Conservation (phyloP, 805 yeast genomes). For the Candida alai region DNA sequence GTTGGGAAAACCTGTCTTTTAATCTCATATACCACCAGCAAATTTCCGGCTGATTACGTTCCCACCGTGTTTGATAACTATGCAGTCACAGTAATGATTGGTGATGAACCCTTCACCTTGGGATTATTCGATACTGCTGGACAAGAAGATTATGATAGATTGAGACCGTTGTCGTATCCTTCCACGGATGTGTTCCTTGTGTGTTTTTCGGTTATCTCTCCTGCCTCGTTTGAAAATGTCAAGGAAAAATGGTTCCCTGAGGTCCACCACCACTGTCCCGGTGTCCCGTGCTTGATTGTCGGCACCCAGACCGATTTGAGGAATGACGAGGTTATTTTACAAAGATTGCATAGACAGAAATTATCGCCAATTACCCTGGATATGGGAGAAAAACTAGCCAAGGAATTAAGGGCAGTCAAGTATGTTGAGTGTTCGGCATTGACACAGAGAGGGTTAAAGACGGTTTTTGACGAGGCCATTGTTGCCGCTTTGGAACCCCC, state of each 20-base stretch:
- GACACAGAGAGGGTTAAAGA: slow-evolving; percentile 94
- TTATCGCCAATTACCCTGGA: slow-evolving; percentile 81
- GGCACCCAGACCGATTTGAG: slow-evolving; percentile 96
- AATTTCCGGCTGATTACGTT: slow-evolving; percentile 96
- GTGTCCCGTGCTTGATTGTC: slow-evolving; percentile 93
- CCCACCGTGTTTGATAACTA: slow-evolving; percentile 98
- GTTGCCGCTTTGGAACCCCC: slow-evolving; percentile 98
- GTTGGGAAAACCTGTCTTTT: slow-evolving; percentile 96
- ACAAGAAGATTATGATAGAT: slow-evolving; percentile 97
- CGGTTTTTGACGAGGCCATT: slow-evolving; percentile 97
- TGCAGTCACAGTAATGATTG: slow-evolving; percentile 93
- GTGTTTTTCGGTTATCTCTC: slow-evolving; percentile 94
- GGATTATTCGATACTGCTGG: slow-evolving; percentile 99
- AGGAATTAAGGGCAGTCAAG: slow-evolving; percentile 91
- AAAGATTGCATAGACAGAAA: slow-evolving; percentile 86
- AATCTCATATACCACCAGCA: slow-evolving; percentile 93
- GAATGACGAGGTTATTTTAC: slow-evolving; percentile 86
- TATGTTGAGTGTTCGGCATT: slow-evolving; percentile 97
- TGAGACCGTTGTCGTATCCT: slow-evolving; percentile 95
- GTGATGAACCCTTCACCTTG: slow-evolving; percentile 95
- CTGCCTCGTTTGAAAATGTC: slow-evolving; percentile 95
- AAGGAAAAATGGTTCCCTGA: slow-evolving; percentile 99
- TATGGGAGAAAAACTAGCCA: slow-evolving; percentile 89
- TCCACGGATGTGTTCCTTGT: slow-evolving; percentile 95
- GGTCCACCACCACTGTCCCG: slow-evolving; percentile 95